These are phyloP conservation scores for Trichosporon sp. DNA, from an alignment of 1,284 basidiomycete species.

Conservation along the genomic window DNA sequence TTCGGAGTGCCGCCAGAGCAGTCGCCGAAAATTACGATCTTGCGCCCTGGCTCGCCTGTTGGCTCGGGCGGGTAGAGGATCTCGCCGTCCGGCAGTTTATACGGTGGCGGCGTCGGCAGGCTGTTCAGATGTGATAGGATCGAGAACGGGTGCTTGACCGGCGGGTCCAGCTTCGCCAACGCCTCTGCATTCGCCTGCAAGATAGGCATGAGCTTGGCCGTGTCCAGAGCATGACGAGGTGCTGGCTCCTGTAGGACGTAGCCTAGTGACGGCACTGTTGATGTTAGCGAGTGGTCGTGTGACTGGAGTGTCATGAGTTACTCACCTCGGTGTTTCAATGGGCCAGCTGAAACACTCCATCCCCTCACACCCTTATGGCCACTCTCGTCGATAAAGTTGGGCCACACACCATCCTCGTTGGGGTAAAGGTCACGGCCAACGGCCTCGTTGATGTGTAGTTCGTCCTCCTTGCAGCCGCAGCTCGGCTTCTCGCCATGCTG, in stretches of 20 bases:
- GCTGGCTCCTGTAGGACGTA: constrained; percentile 67
- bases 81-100: constrained; percentile 70
- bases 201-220: constrained; percentile 39
- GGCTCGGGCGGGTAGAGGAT: constrained; percentile 62
- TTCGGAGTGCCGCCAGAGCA: constrained; percentile 44
- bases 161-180: constrained; percentile 54
- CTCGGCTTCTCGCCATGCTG: constrained; percentile 52
- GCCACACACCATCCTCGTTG: constrained; percentile 67
- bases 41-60: constrained; percentile 50
- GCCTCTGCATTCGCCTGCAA: constrained; percentile 48
- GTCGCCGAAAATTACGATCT: constrained; percentile 45
- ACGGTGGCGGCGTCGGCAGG: constrained; percentile 53
- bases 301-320: background rate
- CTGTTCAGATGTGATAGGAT: constrained; percentile 63
- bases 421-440: constrained; percentile 61
- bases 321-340: constrained; percentile 72
- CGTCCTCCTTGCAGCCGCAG: constrained; percentile 52
- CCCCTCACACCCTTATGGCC: constrained; percentile 43
- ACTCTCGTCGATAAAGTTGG: constrained; percentile 49
- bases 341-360: constrained; percentile 66
- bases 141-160: constrained; percentile 64
- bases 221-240: constrained; percentile 45
- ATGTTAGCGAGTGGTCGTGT: background rate
- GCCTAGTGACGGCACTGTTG: constrained; percentile 72
- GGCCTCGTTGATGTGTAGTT: constrained; percentile 63